These are phyloP conservation scores for Curvularia hawaiiensis DNA, from an alignment of 2,329 filamentous ascomycete genomes.

Conservation along the genomic window DNA sequence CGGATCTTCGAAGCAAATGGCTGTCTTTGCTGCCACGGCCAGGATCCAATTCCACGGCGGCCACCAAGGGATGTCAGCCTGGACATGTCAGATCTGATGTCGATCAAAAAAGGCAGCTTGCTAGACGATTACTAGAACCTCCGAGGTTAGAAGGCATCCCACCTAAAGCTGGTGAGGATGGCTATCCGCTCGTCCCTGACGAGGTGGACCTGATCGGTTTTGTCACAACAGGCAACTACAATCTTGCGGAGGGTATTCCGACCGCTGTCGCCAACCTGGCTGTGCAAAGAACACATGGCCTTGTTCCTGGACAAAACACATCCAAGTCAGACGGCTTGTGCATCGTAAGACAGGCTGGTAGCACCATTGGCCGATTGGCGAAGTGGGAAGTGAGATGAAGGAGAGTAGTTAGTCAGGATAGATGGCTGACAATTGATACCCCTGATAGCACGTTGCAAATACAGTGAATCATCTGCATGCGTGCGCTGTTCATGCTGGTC, in stretches of 20 bases:
- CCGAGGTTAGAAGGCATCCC: conserved; percentile 3
- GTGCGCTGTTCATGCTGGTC: conserved; percentile 11
- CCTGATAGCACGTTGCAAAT: not conserved
- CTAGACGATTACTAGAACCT: conserved; percentile 33
- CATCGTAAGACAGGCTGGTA: conserved; percentile 81
- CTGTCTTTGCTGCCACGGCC: conserved; percentile 61
- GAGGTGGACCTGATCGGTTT: conserved; percentile 84
- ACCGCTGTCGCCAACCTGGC: conserved; percentile 76
- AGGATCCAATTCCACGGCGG: conserved; percentile 12
- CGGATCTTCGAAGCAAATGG: conserved; percentile 71
- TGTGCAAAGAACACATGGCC: conserved; percentile 61
- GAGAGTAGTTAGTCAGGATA: not conserved
- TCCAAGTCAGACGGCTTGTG: conserved; percentile 60
- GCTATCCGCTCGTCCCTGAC: conserved; percentile 71
- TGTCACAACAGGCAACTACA: conserved; percentile 85
- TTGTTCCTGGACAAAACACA: conserved; percentile 35
- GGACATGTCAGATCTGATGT: conserved; percentile 27
- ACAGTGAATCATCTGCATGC: not conserved
- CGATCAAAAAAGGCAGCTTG: conserved; percentile 29
- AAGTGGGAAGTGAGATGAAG: conserved; percentile 71
- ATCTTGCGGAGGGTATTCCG: conserved; percentile 75
- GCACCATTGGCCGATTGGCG: conserved; percentile 77
- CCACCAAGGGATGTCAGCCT: conserved; percentile 17
- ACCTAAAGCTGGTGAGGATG: conserved; percentile 37
- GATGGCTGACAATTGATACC: not conserved